Evolutionary conservation across 2,329 filamentous ascomycete species (phyloP).

Genomic region (Aureobasidium namibiae): DNA sequence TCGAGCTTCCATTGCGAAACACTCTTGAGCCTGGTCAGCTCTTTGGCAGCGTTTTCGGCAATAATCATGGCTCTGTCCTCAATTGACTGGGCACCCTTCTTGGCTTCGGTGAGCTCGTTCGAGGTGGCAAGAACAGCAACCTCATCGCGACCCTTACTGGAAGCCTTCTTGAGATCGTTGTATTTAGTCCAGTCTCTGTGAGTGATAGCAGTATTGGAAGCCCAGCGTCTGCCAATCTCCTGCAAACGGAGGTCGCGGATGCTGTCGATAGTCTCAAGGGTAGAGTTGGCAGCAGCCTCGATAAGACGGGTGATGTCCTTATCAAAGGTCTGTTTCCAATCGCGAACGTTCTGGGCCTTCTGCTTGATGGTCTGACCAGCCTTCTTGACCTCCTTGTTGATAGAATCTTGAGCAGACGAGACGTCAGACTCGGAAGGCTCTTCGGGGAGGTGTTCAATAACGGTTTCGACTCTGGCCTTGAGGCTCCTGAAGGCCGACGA

Average conservation of each 20-base stretch:
- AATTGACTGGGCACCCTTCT: constrained; percentile 58
- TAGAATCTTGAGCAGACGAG: constrained; percentile 44
- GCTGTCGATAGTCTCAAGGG: constrained; percentile 72
- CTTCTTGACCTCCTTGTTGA: constrained; percentile 51
- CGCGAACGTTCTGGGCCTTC: constrained; percentile 65
- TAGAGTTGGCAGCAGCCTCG: constrained; percentile 65
- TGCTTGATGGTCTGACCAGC: constrained; percentile 68
- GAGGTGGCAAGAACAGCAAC: constrained; percentile 67
- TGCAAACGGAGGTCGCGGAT: constrained; percentile 79
- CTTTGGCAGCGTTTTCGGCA: constrained; percentile 69
- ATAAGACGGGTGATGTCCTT: constrained; percentile 61
- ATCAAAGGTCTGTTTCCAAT: constrained; percentile 68
- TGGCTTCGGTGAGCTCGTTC: constrained; percentile 63
- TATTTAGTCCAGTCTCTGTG: constrained; percentile 98
- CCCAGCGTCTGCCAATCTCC: constrained; percentile 88
- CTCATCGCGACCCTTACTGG: constrained; percentile 77
- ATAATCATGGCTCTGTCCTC: constrained; percentile 73
- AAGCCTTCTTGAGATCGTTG: constrained; percentile 73
- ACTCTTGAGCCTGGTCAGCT: constrained; percentile 73
- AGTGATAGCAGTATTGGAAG: constrained; percentile 88
- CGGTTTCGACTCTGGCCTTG: constrained; percentile 55
- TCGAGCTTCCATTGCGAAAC: constrained; percentile 77
- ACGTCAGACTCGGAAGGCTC: constrained; percentile 46
- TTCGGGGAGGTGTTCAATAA: constrained; percentile 48
- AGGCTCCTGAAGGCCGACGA: constrained; percentile 56